phyloP scores from a whole-genome alignment of 805 yeast species.

The Hanseniaspora meyeri region DNA sequence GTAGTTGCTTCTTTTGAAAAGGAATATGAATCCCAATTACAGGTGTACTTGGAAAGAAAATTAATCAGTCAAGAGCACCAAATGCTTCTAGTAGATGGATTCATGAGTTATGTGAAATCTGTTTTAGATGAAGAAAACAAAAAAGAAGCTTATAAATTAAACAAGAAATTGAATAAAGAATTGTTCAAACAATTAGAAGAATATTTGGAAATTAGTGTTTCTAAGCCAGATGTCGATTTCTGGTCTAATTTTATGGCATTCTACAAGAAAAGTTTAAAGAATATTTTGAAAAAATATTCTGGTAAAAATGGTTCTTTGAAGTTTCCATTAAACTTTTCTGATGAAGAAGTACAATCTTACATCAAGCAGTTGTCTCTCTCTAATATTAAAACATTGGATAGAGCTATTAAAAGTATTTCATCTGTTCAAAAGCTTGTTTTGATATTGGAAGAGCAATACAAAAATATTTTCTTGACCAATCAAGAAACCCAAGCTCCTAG shows the following conservation, averaged over 20 bases:
- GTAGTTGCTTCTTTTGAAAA: not conserved
- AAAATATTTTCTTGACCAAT: constrained; percentile 72
- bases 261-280: constrained; percentile 31
- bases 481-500: constrained; percentile 60
- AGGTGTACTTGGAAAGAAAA: not conserved
- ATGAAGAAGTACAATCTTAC: constrained; percentile 29
- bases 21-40: not conserved
- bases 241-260: constrained; percentile 49
- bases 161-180: constrained; percentile 35
- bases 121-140: constrained; percentile 26
- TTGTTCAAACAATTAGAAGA: constrained; percentile 39
- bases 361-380: constrained; percentile 32
- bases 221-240: constrained; percentile 37
- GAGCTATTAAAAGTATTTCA: constrained; percentile 46
- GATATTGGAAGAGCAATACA: constrained; percentile 68
- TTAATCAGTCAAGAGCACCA: not conserved
- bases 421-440: constrained; percentile 53
- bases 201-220: constrained; percentile 36
- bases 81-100: not conserved
- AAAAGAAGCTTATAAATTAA: constrained; percentile 34
- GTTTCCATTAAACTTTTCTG: constrained; percentile 51
- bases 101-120: constrained; percentile 16
- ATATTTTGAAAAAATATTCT: constrained; percentile 20
- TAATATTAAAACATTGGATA: constrained; percentile 53
- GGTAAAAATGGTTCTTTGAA: constrained; percentile 31